Base-by-base conservation (phyloP, 2,329 filamentous ascomycete genomes). In the Penicillium sp. region DNA sequence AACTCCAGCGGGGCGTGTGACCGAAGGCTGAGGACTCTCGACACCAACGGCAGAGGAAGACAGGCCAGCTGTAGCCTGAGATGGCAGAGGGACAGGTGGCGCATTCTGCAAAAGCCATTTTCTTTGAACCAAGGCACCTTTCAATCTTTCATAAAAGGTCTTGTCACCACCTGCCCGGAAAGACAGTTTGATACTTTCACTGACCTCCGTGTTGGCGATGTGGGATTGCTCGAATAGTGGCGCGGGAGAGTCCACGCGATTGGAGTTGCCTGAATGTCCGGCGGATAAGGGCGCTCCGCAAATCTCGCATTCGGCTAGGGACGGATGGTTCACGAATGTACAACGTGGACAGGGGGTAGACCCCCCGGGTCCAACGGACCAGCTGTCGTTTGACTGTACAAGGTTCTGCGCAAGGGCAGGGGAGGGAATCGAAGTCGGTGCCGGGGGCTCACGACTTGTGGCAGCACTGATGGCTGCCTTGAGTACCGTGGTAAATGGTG, bases 71-170 rank as follows among this genome's bases (percentile, higher is more conserved):
- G 59, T 68, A 56, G 58, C 73, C 59, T 68, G 69, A 38, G 63
- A 73, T 29, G 84, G 83, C 58, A 83, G 88, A 1, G 94, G 94
- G 16, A 94, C 86, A 0, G 93, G 92, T 1, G 94, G 94, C 0
- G 94, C 94, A 67, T 90, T 88, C 52, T 94, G 89, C 0, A 97
- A 81, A 3, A 99, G 82, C 94, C 94, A 99, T 79, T 97, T 97
- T 13, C 94, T 85, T 72, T 99, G 94, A 2, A 92, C 87, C 73
- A 97, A 84, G 8, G 92, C 89, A 6, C 86, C 86, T 67, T 96
- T 97, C 2, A 99, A 80, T 45, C 92, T 84, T 64, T 97, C 94
- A 62, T 90, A 86, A 61, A 99, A 96, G 5, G 91, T 88, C 73
- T 92, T 93, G 57, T 92, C 93, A 0, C 94, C 94, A 2, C 93